Evolutionary conservation across 768 basidiomycete genomes (phyloP), one percentile per base, ranked within the genome.

Genomic region (Lactarius tabidus): DNA sequence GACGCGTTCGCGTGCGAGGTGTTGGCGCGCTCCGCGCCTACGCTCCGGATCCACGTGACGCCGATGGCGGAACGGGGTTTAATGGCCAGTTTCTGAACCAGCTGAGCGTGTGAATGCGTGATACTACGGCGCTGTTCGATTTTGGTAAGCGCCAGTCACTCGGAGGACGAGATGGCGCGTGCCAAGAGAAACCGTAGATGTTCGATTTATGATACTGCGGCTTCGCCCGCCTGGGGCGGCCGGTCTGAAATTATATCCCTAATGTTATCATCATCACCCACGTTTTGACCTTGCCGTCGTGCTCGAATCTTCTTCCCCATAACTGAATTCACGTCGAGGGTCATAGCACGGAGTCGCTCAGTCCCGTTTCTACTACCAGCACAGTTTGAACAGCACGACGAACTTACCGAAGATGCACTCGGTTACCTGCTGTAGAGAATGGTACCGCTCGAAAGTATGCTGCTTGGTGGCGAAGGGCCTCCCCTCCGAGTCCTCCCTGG

Each of bases 31-130:
- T 93, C 55, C 83, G 87, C 54, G 78, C 86, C 14, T 90, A 91
- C 72, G 80, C 85, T 62, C 81, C 82, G 45, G 90, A 93, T 58
- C 61, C 75, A 26, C 95, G 94, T 65, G 91, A 95, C 73, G 75
- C 73, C 7, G 81, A 82, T 59, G 77, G 76, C 43, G 93, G 90
- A 2, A 75, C 76, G 2, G 93, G 93, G 5, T 76, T 81, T 29
- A 82, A 79, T 36, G 94, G 92, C 3, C 33, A 33, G 8, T 33
- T 33, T 33, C 33, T 33, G 33, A 8, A 8, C n/a, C 8, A 8
- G 33, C 33, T 33, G 33, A 33, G 8, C 8, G 33, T 33, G 33
- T 33, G 33, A 33, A 33, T 33, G 33, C 33, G 33, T 33, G 33
- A 8, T 33, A 8, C 33, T 33, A n/a, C n/a, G n/a, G n/a, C n/a